Percentiles rank a stretch among this genome's conserved stretches.
Evolutionary conservation across 352 stramenopile genomes (phyloP).

Genomic region (Phytopythium boreale): DNA sequence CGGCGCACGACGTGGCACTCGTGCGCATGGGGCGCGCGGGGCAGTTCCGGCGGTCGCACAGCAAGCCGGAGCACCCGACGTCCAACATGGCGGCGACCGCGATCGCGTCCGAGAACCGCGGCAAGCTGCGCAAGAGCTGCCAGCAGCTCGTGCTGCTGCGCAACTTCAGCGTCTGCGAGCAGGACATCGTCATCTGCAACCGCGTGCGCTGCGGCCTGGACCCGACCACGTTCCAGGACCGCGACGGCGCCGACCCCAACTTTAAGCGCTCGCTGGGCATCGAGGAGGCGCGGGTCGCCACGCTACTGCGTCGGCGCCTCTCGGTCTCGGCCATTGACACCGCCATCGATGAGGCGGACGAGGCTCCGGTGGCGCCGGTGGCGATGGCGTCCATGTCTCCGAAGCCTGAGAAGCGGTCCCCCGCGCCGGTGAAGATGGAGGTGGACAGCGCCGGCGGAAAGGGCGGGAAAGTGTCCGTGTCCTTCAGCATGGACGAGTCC

Average conservation of each 20-base stretch:
- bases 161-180: conserved; percentile 60
- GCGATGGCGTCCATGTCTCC: not conserved
- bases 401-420: not conserved
- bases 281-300: conserved; percentile 37
- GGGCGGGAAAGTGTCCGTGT: not conserved
- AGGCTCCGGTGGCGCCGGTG: conserved; percentile 2
- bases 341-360: not conserved
- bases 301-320: conserved; percentile 30
- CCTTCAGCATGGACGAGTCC: not conserved
- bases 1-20: conserved; percentile 24
- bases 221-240: conserved; percentile 38
- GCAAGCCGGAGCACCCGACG: conserved; percentile 56
- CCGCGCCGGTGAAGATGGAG: not conserved
- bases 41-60: conserved; percentile 48
- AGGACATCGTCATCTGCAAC: conserved; percentile 73
- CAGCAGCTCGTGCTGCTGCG: conserved; percentile 59
- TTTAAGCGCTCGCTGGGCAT: conserved; percentile 55
- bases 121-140: conserved; percentile 26
- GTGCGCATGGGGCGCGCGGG: conserved; percentile 22
- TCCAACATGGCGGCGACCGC: conserved; percentile 47
- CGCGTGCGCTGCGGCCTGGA: conserved; percentile 56
- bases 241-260: conserved; percentile 30
- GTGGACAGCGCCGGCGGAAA: not conserved
- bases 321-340: conserved; percentile 17
- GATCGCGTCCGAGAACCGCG: conserved; percentile 41